A percentile compares a stretch with the other conserved stretches of the same genome.
phyloP scores from a whole-genome alignment of 2,329 filamentous ascomycete genomes.

The Geoglossum cookeanum region DNA sequence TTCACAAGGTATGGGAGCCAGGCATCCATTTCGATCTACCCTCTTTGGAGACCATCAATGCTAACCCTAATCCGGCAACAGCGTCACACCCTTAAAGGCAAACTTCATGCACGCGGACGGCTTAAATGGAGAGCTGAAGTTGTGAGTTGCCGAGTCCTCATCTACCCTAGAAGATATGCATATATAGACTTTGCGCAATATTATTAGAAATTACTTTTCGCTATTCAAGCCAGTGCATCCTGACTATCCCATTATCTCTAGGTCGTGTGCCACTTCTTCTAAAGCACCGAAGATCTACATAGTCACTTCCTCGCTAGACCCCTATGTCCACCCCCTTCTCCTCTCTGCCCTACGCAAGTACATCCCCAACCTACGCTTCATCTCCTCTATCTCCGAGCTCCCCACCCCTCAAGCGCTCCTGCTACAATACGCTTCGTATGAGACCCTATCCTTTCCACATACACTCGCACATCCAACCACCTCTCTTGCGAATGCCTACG shows the following conservation, averaged over 20 bases:
- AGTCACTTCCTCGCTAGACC: slow-evolving; percentile 65
- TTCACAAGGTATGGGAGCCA: slow-evolving; percentile 49
- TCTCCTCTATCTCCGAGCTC: slow-evolving; percentile 31
- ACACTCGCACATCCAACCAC: slow-evolving; percentile 41
- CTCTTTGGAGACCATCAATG: background rate
- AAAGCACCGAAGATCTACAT: slow-evolving; percentile 38
- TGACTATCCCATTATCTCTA: background rate
- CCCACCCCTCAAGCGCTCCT: slow-evolving; percentile 29
- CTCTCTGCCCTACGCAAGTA: slow-evolving; percentile 46
- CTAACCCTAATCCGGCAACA: slow-evolving; percentile 20
- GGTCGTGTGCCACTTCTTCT: slow-evolving; percentile 8
- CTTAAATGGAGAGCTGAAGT: slow-evolving; percentile 52
- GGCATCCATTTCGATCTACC: background rate
- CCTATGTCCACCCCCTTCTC: slow-evolving; percentile 77
- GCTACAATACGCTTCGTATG: slow-evolving; percentile 73
- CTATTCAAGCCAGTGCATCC: background rate
- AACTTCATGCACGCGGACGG: slow-evolving; percentile 71
- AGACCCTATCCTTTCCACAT: slow-evolving; percentile 68
- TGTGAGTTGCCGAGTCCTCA: slow-evolving; percentile 47
- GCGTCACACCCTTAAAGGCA: slow-evolving; percentile 75
- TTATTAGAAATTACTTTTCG: background rate
- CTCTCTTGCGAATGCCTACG: slow-evolving; percentile 67
- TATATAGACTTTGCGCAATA: background rate
- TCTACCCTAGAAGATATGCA: background rate
- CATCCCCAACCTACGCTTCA: slow-evolving; percentile 35